Base-by-base conservation (phyloP, 2,329 filamentous ascomycete genomes). In the Daldinia sp. region DNA sequence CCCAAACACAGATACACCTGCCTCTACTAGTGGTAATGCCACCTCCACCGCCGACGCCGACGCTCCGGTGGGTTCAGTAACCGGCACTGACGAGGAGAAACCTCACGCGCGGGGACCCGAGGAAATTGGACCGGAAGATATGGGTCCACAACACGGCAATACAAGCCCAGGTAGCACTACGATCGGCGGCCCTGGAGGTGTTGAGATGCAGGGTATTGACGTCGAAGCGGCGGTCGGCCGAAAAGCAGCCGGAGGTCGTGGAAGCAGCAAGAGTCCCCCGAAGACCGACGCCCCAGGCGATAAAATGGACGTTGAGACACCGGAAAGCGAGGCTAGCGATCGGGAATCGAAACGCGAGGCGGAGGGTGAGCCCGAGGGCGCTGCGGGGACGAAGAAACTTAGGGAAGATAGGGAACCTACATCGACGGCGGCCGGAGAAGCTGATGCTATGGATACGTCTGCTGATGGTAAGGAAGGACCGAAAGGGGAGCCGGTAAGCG, bases 71-170 rank as follows among this genome's bases (percentile, higher is more conserved):
- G 32, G 21, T 69, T 72, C 13, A 73, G 72, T 23, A 71, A 60
- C 71, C 2, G 76, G 78, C 13, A 72, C 76, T 13, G 83, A 86
- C 5, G 83, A 85, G 6, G 89, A 92, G 61, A 83, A 87, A 53
- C 92, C 93, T 4, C 93, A 96, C 77, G 93, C 91, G 0, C 85
- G 93, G 37, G 94, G 94, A 0, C 95, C 95, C 0, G 87, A 92
- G 27, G 85, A 92, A 69, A 90, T 98, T 51, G 94, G 94, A 3
- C 87, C 93, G 61, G 88, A 92, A 70, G 95, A 99, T 74, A 90
- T 92, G 68, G 95, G 95, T 0, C 88, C 91, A 8, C 94, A 92
- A 77, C 68, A 58, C 49, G 61, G 67, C 19, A 78, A 67, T 43
- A 54, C 64, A 7, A 78, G 67, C 53, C 79, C 77, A 11, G 48